Percentiles rank a stretch among this genome's conserved stretches.
phyloP scores from a whole-genome alignment of 169 alveolate genomes.

The Hammondia hammondi region DNA sequence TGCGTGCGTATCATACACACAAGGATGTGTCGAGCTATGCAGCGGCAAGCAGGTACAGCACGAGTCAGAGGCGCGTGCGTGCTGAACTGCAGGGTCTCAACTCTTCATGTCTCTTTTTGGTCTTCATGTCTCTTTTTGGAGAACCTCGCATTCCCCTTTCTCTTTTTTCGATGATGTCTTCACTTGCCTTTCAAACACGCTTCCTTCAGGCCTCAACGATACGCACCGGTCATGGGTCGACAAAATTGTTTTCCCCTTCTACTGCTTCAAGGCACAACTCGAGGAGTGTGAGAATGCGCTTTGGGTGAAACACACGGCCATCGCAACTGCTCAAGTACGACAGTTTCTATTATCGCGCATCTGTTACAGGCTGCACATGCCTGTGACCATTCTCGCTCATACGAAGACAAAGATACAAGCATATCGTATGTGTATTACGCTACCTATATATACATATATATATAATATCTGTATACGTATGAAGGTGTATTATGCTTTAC shows the following conservation, averaged over 20 bases:
- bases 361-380: not conserved
- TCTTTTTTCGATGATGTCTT: not conserved
- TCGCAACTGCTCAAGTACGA: conserved; percentile 14
- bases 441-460: too few relatives aligned
- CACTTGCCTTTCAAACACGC: not conserved
- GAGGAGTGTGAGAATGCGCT: conserved; percentile 32
- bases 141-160: not conserved
- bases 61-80: not conserved
- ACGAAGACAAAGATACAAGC: too few relatives aligned
- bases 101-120: not conserved
- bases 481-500: too few relatives aligned
- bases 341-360: not conserved
- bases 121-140: too few relatives aligned
- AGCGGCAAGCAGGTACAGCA: not conserved
- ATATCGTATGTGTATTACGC: too few relatives aligned
- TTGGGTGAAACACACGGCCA: conserved; percentile 33
- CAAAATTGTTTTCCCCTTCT: not conserved
- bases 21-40: not conserved
- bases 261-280: not conserved
- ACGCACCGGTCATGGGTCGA: conserved; percentile 11
- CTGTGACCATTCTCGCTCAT: too few relatives aligned
- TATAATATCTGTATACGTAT: too few relatives aligned
- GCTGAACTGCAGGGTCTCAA: not conserved
- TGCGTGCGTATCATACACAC: too few relatives aligned
- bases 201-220: conserved; percentile 11